Evolutionary conservation across 148 eudicot species (phyloP), one percentile per base, ranked within the genome.

Genomic region (Chenopodium suecicum): DNA sequence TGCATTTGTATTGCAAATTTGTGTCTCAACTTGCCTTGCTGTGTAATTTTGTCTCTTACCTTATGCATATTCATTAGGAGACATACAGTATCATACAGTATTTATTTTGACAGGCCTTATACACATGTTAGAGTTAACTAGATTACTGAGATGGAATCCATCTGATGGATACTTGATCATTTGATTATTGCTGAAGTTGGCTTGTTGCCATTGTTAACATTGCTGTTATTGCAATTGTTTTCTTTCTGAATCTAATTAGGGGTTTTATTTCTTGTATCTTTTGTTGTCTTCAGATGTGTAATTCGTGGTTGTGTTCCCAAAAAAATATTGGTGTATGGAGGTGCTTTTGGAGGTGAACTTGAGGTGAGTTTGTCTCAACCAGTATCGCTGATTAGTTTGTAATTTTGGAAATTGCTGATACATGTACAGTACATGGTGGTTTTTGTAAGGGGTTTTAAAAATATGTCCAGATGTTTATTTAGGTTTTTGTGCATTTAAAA

Each of bases 301-400:
- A 90, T 96, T 80, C 98, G 98, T 80, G 99, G 99, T n/a, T 96
- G 99, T 91, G 99, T 96, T 83, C 99, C 99, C 23, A 96, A 96
- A 86, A 96, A 96, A 93, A 96, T 96, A 83, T 82, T 94, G 90
- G 98, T 96, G 74, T 96, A 96, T 87, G 99, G 98, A 32, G 99
- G 97, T 47, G 31, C 95, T 72, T 92, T 87, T 85, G 95, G 97
- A 69, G 89, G 95, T 74, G 99, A 96, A 88, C 89, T 96, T 86
- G 90, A 96, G 97, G 99, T 94, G 81, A 87, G 85, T 73, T 69
- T 29, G 14, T 46, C 32, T 48, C 14, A 48, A 10, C 31, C n/a
- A 74, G 62, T n/a, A 63, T 50, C 20, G 19, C 4, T 70, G 62
- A 10, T 17, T 7, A 17, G n/a, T 27, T 25, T 60, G 52, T 76